These are phyloP conservation scores for Blastobotrys serpentis DNA, from an alignment of 1,139 yeast species.

Conservation along the genomic window DNA sequence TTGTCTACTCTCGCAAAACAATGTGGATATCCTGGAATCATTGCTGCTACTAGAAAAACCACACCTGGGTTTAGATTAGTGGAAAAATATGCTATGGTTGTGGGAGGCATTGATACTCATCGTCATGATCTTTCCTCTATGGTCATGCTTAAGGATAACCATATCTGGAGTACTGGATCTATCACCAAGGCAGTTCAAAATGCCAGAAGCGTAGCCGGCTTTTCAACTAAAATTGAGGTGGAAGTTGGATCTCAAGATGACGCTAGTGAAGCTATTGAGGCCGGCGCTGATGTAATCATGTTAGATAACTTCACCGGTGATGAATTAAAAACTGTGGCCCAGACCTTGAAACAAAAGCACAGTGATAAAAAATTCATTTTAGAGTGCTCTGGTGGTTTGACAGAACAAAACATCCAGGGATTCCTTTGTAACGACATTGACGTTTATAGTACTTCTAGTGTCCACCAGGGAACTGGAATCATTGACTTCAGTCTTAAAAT, in stretches of 20 bases:
- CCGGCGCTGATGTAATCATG: constrained; percentile 97
- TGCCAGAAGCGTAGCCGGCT: constrained; percentile 83
- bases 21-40: constrained; percentile 75
- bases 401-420: constrained; percentile 59
- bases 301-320: constrained; percentile 80
- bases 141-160: constrained; percentile 97
- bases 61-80: constrained; percentile 88
- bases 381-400: constrained; percentile 92
- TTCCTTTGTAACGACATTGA: constrained; percentile 80
- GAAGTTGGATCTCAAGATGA: constrained; percentile 82
- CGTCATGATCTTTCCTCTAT: constrained; percentile 87
- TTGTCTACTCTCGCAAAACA: constrained; percentile 62
- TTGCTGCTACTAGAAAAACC: constrained; percentile 98
- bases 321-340: constrained; percentile 65
- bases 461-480: constrained; percentile 84
- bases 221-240: constrained; percentile 86
- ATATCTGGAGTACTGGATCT: constrained; percentile 88
- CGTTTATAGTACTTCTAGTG: constrained; percentile 86
- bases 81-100: constrained; percentile 92
- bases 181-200: constrained; percentile 76
- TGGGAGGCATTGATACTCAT: constrained; percentile 93
- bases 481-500: constrained; percentile 85
- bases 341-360: constrained; percentile 58
- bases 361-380: constrained; percentile 56
- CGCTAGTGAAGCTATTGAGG: constrained; percentile 87